Evolutionary conservation across 805 yeast genomes (phyloP).

Genomic region (Myxozyma lipomycoides): DNA sequence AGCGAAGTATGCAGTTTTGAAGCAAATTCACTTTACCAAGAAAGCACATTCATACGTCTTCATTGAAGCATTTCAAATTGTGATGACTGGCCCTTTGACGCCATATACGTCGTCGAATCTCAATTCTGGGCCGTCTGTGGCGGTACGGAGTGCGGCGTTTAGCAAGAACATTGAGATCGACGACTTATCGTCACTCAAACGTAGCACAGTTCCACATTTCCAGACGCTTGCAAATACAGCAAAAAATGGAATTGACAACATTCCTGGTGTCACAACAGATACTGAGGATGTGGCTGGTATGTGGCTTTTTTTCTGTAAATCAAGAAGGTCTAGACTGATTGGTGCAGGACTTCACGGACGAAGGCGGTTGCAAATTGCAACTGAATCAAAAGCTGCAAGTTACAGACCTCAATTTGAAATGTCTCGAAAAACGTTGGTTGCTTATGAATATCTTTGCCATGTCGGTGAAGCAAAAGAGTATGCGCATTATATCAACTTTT

Average conservation of each 20-base stretch:
- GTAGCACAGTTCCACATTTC: conserved; percentile 30
- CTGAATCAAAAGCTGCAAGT: conserved; percentile 1
- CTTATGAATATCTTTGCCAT: conserved; percentile 76
- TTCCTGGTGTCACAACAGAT: conserved; percentile 35
- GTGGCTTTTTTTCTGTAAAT: neutral
- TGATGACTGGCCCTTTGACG: conserved; percentile 22
- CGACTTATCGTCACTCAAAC: conserved; percentile 26
- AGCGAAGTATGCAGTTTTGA: too few relatives aligned
- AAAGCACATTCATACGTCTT: too few relatives aligned
- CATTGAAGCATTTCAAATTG: too few relatives aligned
- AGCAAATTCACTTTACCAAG: too few relatives aligned
- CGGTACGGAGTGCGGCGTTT: neutral
- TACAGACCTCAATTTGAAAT: conserved; percentile 39
- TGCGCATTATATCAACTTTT: conserved; percentile 4
- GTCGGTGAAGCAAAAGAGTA: conserved; percentile 68
- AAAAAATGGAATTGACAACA: conserved; percentile 11
- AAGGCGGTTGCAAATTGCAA: conserved; percentile 35
- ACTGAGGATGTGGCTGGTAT: conserved; percentile 34
- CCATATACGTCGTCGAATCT: conserved; percentile 16
- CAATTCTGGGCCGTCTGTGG: conserved; percentile 7
- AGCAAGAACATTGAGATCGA: conserved; percentile 10
- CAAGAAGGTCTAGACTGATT: too few relatives aligned
- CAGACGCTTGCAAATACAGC: conserved; percentile 27
- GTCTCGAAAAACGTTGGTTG: conserved; percentile 45
- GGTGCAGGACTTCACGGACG: conserved; percentile 35